Percentiles rank a stretch among this genome's conserved stretches.
These are phyloP conservation scores for Stemphylium beticola DNA, from an alignment of 2,329 filamentous ascomycete species.

Conservation along the genomic window DNA sequence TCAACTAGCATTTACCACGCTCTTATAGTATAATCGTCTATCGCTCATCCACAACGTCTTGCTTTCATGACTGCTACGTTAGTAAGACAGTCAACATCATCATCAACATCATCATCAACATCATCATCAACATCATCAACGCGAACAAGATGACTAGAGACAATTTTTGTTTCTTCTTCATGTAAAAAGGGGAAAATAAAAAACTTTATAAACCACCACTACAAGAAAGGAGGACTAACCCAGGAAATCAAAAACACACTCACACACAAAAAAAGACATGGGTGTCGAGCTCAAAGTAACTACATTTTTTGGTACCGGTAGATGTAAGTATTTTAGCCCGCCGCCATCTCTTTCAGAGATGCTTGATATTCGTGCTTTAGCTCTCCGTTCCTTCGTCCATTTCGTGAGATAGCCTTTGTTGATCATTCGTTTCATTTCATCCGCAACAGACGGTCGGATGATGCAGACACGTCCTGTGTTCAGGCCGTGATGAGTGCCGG, in stretches of 20 bases:
- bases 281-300: conserved; percentile 13
- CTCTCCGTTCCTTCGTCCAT: conserved; percentile 11
- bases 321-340: conserved; percentile 16
- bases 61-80: too few relatives aligned
- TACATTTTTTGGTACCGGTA: conserved; percentile 15
- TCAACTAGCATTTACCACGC: too few relatives aligned
- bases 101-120: background rate
- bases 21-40: too few relatives aligned
- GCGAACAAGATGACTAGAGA: background rate
- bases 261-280: background rate
- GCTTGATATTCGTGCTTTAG: conserved; percentile 13
- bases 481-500: conserved; percentile 27
- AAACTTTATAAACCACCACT: background rate
- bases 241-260: conserved; percentile 8
- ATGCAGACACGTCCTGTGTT: conserved; percentile 19
- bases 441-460: conserved; percentile 12
- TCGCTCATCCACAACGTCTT: too few relatives aligned
- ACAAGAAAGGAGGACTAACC: background rate
- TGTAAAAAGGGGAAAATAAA: background rate
- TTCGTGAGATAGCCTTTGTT: conserved; percentile 26
- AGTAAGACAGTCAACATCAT: too few relatives aligned
- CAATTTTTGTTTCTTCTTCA: background rate
- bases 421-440: conserved; percentile 29
- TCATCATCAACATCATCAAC: background rate
- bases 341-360: conserved; percentile 21